A percentile compares a stretch with the other conserved stretches of the same genome.
Evolutionary conservation across 306 rosid genomes (phyloP).

Genomic region (Hippophae gyantsensis): DNA sequence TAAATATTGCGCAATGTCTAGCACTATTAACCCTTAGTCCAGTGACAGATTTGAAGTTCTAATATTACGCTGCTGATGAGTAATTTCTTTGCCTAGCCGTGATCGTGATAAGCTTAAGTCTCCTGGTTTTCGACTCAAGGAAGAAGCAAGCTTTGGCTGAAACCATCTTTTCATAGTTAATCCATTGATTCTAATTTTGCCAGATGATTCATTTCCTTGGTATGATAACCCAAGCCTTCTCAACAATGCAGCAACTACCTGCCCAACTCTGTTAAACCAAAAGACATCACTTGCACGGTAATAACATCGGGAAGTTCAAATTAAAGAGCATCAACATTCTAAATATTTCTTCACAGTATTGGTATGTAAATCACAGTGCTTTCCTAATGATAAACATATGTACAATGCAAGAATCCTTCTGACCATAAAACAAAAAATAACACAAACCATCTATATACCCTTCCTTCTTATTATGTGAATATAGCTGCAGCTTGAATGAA

Average conservation of each 20-base stretch:
- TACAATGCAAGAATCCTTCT: too few species aligned
- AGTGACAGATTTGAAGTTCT: slow-evolving; percentile 55
- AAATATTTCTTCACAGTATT: too few species aligned
- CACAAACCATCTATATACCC: too few species aligned
- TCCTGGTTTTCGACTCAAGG: slow-evolving; percentile 55
- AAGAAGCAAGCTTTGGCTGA: slow-evolving; percentile 65
- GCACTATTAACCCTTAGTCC: slow-evolving; percentile 28
- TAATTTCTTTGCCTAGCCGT: slow-evolving; percentile 56
- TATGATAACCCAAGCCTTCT: slow-evolving; percentile 69
- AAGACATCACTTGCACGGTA: not conserved
- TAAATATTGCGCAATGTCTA: too few species aligned
- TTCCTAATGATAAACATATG: too few species aligned
- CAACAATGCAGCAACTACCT: slow-evolving; percentile 57
- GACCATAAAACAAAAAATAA: too few species aligned
- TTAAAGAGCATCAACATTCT: not conserved
- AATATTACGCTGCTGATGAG: slow-evolving; percentile 69
- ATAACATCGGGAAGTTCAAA: not conserved
- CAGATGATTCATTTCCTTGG: slow-evolving; percentile 67
- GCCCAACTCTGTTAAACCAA: slow-evolving; percentile 61
- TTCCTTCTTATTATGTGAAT: too few species aligned
- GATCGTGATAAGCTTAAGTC: slow-evolving; percentile 45
- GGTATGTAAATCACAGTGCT: too few species aligned
- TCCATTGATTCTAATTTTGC: slow-evolving; percentile 71
- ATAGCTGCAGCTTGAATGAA: too few species aligned
- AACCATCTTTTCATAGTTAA: slow-evolving; percentile 59